Percentiles rank a stretch among this genome's conserved stretches.
phyloP scores from a whole-genome alignment of 495 filamentous ascomycete genomes.

The Neurospora pannonica region DNA sequence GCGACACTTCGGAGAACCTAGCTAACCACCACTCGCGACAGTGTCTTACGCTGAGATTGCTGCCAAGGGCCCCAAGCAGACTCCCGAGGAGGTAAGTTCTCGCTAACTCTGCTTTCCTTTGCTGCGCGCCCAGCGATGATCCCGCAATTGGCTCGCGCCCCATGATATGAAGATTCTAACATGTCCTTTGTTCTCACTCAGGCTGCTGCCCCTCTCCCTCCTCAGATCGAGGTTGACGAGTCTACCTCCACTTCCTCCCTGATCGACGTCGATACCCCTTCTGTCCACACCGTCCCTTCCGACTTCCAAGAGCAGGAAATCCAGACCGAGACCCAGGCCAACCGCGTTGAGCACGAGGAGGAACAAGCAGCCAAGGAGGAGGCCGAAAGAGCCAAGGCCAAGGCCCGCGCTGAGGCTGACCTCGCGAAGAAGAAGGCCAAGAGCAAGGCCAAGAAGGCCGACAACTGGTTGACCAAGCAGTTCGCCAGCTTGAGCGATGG shows the following conservation, averaged over 20 bases:
- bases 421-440: conserved; percentile 44
- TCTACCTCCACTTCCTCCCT: conserved; percentile 50
- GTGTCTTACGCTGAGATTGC: conserved; percentile 77
- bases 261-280: conserved; percentile 67
- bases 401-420: conserved; percentile 36
- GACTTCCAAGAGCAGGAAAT: conserved; percentile 54
- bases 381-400: conserved; percentile 24
- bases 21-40: conserved; percentile 3
- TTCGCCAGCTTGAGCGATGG: conserved; percentile 25
- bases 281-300: conserved; percentile 59
- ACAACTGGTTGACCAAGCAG: conserved; percentile 27
- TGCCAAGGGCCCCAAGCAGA: conserved; percentile 62
- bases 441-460: conserved; percentile 27
- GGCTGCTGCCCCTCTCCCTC: conserved; percentile 56
- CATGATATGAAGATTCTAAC: not conserved
- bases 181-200: conserved; percentile 5
- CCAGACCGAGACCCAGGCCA: conserved; percentile 65
- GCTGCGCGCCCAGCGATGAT: not conserved
- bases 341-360: conserved; percentile 41
- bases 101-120: not conserved
- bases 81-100: conserved; percentile 54
- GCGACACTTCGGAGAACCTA: not conserved
- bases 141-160: not conserved
- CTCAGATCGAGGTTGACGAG: conserved; percentile 51
- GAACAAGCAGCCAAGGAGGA: conserved; percentile 11